Evolutionary conservation across 768 basidiomycete species (phyloP), one percentile per base, ranked within the genome.

Genomic region (Naganishia vishniacii): DNA sequence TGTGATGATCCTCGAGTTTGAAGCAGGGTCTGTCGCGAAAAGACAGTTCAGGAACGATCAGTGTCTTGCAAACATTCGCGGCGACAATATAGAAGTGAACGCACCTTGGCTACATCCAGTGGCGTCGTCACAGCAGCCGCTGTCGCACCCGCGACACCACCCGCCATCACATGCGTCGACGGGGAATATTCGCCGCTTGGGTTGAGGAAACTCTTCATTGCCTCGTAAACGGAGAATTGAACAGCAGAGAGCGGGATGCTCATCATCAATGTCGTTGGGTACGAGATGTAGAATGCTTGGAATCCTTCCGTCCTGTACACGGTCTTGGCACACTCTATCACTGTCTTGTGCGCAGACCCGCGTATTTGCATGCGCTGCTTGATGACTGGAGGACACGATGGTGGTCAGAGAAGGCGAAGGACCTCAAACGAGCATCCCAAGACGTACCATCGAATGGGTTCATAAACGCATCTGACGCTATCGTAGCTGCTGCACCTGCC

Each of bases 351-450:
- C 76, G 88, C 82, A 3, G 95, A 98, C 73, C 88, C 85, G 80
- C 93, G 92, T 62, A 98, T 82, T 79, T 99, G 95, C 95, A 99
- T 97, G 58, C 95, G 86, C 81, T 99, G 95, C 80, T 99, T 99
- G 81, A 99, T 90, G 71, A 99, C 94, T 97, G 76, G 15, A 28
- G 18, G 46, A 60, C 25, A 59, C 12, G 28, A 68, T n/a, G 70
- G 64, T 26, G 25, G n/a, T 18, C 29, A 66, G 53, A 67, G 64
- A 51, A 56, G 42, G 41, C 56, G 40, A 44, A 48, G 47, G 31
- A 31, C n/a, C 18, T 20, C 45, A n/a, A n/a, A n/a, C n/a, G n/a
- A n/a, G n/a, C n/a, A n/a, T n/a, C n/a, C 41, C 18, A 8, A 0
- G 41, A 77, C 85, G 75, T 77, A 95, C 94, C 94, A 79, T 99